A percentile compares a stretch with the other conserved stretches of the same genome.
Evolutionary conservation across 139 green algal species (phyloP).

Genomic region (Chlamydomonas urium): DNA sequence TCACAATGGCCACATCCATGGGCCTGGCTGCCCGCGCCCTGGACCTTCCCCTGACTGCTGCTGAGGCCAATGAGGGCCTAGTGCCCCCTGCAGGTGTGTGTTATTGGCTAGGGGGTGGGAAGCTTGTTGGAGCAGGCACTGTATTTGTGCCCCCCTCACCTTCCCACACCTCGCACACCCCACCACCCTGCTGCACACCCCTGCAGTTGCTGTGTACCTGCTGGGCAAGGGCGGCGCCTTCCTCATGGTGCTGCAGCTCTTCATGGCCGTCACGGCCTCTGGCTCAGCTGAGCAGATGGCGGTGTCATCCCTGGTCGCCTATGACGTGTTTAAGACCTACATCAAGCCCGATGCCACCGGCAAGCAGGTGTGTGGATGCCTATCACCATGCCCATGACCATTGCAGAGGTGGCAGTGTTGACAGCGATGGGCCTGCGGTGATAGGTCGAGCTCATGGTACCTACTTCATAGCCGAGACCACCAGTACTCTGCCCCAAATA

Average conservation of each 20-base stretch:
- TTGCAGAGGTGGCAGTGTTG: too few relatives aligned
- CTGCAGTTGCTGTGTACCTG: constrained; percentile 72
- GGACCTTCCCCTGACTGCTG: constrained; percentile 76
- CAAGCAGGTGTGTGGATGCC: constrained; percentile 73
- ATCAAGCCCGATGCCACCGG: constrained; percentile 75
- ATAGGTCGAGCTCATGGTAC: too few relatives aligned
- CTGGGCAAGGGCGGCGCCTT: constrained; percentile 78
- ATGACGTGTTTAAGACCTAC: constrained; percentile 69
- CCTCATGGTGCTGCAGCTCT: constrained; percentile 76
- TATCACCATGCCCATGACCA: too few relatives aligned
- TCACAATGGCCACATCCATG: constrained; percentile 88
- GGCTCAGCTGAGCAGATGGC: constrained; percentile 86
- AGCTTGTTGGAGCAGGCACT: too few relatives aligned
- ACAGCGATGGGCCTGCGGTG: too few relatives aligned
- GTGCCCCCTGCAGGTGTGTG: too few relatives aligned
- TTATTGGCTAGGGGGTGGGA: too few relatives aligned
- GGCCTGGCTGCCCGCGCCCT: constrained; percentile 80
- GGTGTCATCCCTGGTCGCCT: constrained; percentile 78
- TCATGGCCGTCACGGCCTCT: constrained; percentile 79
- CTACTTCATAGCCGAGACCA: too few relatives aligned
- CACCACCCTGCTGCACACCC: too few relatives aligned
- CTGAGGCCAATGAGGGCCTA: constrained; percentile 67
- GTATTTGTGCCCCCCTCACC: too few relatives aligned
- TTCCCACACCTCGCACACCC: too few relatives aligned
- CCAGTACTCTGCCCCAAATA: too few relatives aligned